phyloP scores from a whole-genome alignment of 192 early-diverging fungal species.

The Gaertneriomyces sp. region DNA sequence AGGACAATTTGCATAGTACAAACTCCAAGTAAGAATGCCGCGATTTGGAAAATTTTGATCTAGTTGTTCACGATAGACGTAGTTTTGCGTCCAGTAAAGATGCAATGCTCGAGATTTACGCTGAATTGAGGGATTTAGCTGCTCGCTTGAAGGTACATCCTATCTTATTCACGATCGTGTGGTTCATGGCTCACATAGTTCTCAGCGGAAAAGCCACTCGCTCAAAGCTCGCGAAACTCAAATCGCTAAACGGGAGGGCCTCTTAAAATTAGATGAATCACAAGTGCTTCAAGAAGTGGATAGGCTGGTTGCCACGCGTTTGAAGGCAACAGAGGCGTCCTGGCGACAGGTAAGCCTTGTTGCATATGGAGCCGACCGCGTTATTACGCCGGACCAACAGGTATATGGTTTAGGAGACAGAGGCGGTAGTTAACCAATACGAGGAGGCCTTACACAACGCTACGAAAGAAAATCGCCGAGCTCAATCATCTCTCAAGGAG shows the following conservation, averaged over 20 bases:
- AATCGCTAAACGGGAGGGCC: background rate
- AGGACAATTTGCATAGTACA: background rate
- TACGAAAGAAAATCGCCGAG: background rate
- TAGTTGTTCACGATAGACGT: background rate
- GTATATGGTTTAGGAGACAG: conserved; percentile 1
- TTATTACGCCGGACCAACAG: background rate
- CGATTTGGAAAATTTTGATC: background rate
- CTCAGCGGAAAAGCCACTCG: background rate
- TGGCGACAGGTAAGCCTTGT: background rate
- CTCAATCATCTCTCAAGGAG: background rate
- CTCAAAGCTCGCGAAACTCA: background rate
- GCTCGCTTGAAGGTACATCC: background rate
- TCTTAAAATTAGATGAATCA: too few relatives aligned
- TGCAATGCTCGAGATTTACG: background rate
- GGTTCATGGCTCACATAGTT: background rate
- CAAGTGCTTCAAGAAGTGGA: background rate
- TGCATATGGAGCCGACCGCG: background rate
- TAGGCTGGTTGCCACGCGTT: background rate
- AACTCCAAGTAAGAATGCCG: background rate
- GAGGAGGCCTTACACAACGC: background rate
- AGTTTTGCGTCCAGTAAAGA: background rate
- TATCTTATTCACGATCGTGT: background rate
- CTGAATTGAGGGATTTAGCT: conserved; percentile 1
- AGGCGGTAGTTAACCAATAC: background rate
- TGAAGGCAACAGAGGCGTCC: background rate